Evolutionary conservation across 495 filamentous ascomycete genomes (phyloP).

Genomic region (Penicillium turbatum): DNA sequence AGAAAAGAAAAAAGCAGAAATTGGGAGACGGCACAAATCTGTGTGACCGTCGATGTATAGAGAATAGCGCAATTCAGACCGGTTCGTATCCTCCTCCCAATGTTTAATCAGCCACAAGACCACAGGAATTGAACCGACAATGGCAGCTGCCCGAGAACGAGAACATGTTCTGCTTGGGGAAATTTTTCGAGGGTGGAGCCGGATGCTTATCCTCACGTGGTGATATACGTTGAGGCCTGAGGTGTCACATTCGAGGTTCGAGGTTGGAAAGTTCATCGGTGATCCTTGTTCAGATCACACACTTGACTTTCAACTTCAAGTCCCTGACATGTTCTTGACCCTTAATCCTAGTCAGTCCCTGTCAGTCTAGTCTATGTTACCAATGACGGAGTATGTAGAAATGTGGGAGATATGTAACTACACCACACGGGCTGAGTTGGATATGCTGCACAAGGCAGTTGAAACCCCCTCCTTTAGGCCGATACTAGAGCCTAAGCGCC

Average conservation of each 20-base stretch:
- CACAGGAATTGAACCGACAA: constrained; percentile 27
- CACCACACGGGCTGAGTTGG: neutral
- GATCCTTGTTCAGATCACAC: too few species aligned
- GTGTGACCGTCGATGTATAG: neutral
- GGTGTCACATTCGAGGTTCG: constrained; percentile 2
- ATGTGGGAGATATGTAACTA: neutral
- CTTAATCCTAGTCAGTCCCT: neutral
- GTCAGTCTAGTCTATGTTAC: neutral
- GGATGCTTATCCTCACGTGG: constrained; percentile 45
- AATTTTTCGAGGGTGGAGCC: constrained; percentile 48
- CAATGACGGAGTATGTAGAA: too few species aligned
- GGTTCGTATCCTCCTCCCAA: constrained; percentile 16
- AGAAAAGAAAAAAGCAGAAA: constrained; percentile 10
- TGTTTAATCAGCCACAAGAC: constrained; percentile 13
- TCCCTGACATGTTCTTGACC: neutral
- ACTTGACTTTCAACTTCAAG: neutral
- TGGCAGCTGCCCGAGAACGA: constrained; percentile 27
- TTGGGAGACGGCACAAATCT: neutral
- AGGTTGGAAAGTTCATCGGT: neutral
- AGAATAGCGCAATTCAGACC: neutral
- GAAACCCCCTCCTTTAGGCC: neutral
- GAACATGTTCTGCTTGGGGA: constrained; percentile 30
- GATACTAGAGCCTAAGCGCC: constrained; percentile 31
- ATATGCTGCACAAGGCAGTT: constrained; percentile 3
- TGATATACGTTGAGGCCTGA: constrained; percentile 33